Percentiles rank a stretch among this genome's conserved stretches.
These are phyloP conservation scores for Parastagonospora nodorum DNA, from an alignment of 2,329 filamentous ascomycete genomes.

Conservation along the genomic window DNA sequence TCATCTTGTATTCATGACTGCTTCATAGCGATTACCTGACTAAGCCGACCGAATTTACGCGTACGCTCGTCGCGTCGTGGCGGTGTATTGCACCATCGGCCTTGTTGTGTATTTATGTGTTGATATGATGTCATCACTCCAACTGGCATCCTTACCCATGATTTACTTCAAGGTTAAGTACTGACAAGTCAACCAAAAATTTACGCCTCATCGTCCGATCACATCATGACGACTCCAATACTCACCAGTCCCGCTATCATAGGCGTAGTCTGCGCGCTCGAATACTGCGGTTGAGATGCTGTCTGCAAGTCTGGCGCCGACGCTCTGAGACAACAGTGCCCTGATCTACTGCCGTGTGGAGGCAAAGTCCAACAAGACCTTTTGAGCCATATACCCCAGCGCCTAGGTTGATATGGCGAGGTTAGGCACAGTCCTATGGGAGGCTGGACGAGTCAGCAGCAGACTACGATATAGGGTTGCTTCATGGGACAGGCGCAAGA, in stretches of 20 bases:
- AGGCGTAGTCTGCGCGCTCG: slow-evolving; percentile 32
- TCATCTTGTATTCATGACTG: no score
- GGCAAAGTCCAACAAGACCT: slow-evolving; percentile 20
- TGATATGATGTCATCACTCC: no score
- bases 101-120: no score
- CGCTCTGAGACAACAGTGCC: slow-evolving; percentile 32
- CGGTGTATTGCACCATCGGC: no score
- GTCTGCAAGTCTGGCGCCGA: slow-evolving; percentile 39
- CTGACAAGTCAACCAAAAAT: neutral
- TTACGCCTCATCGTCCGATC: neutral
- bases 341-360: slow-evolving; percentile 34
- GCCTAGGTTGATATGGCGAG: slow-evolving; percentile 27
- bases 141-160: no score
- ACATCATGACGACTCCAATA: slow-evolving; percentile 13
- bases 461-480: no score
- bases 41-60: no score
- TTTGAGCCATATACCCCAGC: slow-evolving; percentile 34
- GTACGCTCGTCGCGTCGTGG: no score
- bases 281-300: slow-evolving; percentile 45
- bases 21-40: no score
- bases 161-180: neutral
- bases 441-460: neutral
- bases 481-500: no score
- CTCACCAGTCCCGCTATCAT: slow-evolving; percentile 31
- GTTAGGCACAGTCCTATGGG: slow-evolving; percentile 9